Conservation (phyloP, 2,329 filamentous ascomycete genomes). For the Clonostachys solani region DNA sequence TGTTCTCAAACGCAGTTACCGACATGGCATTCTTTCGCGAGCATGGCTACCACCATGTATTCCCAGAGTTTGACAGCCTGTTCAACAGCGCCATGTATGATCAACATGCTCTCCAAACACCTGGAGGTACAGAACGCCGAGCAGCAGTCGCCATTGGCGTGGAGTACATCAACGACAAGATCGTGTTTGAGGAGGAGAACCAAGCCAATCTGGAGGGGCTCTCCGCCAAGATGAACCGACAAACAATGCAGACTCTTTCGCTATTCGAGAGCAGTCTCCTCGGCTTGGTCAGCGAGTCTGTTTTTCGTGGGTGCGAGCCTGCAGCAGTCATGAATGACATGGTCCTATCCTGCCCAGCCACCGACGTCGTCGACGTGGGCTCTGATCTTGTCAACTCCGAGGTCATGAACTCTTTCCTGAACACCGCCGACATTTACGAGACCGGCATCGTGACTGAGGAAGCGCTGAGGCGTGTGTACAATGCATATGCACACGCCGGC, state of each 20-base stretch:
- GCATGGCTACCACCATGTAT: conserved; percentile 12
- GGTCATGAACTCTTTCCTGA: conserved; percentile 13
- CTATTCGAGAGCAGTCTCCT: conserved; percentile 12
- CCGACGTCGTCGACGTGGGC: conserved; percentile 12
- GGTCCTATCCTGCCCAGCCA: conserved; percentile 11
- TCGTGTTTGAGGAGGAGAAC: conserved; percentile 6
- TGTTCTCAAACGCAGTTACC: conserved; percentile 14
- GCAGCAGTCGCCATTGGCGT: conserved; percentile 7
- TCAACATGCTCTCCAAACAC: conserved; percentile 7
- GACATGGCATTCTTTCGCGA: conserved; percentile 15
- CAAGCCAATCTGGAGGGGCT: conserved; percentile 2
- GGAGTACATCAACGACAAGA: conserved; percentile 10
- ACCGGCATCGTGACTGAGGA: conserved; percentile 11
- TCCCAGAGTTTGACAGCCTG: conserved; percentile 8
- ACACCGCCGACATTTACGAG: conserved; percentile 8
- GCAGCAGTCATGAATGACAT: conserved; percentile 11
- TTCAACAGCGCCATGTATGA: conserved; percentile 8
- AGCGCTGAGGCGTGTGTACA: conserved; percentile 8
- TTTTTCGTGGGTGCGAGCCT: conserved; percentile 9
- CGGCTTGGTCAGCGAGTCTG: conserved; percentile 10
- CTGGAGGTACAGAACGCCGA: conserved; percentile 8
- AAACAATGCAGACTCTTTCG: conserved; percentile 7
- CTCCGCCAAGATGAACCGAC: conserved; percentile 7
- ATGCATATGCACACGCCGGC: conserved; percentile 11
- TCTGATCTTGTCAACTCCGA: conserved; percentile 11